phyloP scores from a whole-genome alignment of 495 filamentous ascomycete genomes.

The Daldinia loculata region DNA sequence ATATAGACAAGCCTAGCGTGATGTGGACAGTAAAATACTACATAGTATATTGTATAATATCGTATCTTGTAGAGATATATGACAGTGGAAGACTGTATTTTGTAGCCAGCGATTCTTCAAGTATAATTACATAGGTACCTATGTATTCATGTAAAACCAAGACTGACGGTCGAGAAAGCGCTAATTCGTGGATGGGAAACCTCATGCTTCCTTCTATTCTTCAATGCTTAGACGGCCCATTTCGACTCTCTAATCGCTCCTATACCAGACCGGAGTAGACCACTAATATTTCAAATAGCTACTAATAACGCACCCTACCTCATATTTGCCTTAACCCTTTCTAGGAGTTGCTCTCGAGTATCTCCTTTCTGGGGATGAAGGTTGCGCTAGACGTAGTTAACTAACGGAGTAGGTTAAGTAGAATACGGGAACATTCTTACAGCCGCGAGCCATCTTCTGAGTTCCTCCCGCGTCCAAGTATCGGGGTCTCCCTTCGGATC shows the following conservation, averaged over 20 bases:
- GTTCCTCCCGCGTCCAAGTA: conserved; percentile 75
- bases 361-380: conserved; percentile 72
- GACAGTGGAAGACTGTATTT: background rate
- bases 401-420: background rate
- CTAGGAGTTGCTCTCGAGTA: conserved; percentile 78
- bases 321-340: conserved; percentile 82
- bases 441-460: conserved; percentile 76
- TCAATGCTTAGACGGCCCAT: background rate
- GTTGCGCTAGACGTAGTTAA: conserved; percentile 65
- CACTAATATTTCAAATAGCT: background rate
- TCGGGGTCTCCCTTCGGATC: conserved; percentile 86
- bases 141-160: background rate
- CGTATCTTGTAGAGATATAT: background rate
- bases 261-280: background rate
- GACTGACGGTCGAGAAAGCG: background rate
- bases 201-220: background rate
- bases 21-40: background rate
- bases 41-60: background rate
- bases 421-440: conserved; percentile 59
- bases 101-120: background rate
- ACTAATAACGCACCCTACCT: conserved; percentile 43
- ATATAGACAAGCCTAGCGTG: too few relatives aligned
- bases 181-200: background rate
- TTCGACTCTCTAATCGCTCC: background rate
- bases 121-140: background rate